A percentile compares a stretch with the other conserved stretches of the same genome.
These are phyloP conservation scores for Luffa aegyptiaca DNA, from an alignment of 306 rosid genomes.

Conservation along the genomic window DNA sequence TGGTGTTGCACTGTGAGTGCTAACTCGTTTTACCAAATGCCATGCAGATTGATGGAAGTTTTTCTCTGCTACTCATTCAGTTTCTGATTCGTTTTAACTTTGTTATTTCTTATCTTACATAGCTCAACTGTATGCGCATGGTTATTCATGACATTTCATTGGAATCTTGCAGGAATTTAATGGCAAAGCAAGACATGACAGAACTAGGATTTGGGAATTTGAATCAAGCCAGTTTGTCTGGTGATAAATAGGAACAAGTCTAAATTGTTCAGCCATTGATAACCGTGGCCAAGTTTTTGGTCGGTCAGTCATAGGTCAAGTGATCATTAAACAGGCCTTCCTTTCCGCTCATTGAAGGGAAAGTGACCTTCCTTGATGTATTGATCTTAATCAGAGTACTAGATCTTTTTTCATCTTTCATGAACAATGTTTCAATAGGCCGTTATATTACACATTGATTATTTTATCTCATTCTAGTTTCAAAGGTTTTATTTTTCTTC, in stretches of 20 bases:
- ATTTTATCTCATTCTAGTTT: neutral
- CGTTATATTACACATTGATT: neutral
- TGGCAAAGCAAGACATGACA: constrained; percentile 93
- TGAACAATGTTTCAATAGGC: neutral
- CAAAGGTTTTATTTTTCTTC: neutral
- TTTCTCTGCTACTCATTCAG: neutral
- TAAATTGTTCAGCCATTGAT: neutral
- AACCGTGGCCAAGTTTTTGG: neutral
- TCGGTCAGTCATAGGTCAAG: neutral
- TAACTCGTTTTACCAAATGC: neutral
- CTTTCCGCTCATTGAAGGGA: neutral
- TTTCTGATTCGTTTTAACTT: neutral
- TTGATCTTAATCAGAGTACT: neutral
- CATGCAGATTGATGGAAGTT: neutral
- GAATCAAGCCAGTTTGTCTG: constrained; percentile 15
- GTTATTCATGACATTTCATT: constrained; percentile 10
- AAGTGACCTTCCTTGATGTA: neutral
- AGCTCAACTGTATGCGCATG: neutral
- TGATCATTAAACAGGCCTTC: neutral
- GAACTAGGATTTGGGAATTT: constrained; percentile 72
- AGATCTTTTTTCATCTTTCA: neutral
- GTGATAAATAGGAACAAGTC: neutral
- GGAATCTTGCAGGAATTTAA: constrained; percentile 65
- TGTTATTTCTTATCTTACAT: neutral
- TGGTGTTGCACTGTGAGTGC: neutral